A percentile compares a stretch with the other conserved stretches of the same genome.
Evolutionary conservation across 2,329 filamentous ascomycete species (phyloP).

Genomic region (Coniella lustricola): DNA sequence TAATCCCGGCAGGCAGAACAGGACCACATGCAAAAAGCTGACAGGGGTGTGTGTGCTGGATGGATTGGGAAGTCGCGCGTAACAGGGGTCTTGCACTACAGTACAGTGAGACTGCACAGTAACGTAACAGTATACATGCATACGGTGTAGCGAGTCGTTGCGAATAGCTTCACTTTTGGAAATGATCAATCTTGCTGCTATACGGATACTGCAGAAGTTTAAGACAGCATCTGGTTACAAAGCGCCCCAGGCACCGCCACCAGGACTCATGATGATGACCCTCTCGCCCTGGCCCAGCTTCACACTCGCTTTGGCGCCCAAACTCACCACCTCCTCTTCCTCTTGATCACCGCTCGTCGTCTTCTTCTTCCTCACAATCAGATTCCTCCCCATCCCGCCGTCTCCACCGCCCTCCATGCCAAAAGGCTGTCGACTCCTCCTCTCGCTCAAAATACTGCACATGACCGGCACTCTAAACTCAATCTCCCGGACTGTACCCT

Average conservation of each 20-base stretch:
- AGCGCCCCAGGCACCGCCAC: conserved; percentile 54
- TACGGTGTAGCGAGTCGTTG: too few relatives aligned
- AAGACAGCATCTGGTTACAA: not conserved
- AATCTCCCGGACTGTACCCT: conserved; percentile 63
- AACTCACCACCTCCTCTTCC: conserved; percentile 28
- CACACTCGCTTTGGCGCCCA: conserved; percentile 56
- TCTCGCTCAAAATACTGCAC: conserved; percentile 63
- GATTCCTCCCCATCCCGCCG: conserved; percentile 59
- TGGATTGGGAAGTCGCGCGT: too few relatives aligned
- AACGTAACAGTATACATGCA: too few relatives aligned
- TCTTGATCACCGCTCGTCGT: conserved; percentile 6
- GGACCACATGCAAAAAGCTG: too few relatives aligned
- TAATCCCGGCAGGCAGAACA: too few relatives aligned
- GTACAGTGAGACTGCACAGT: too few relatives aligned
- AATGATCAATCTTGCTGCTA: too few relatives aligned
- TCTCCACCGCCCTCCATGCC: conserved; percentile 64
- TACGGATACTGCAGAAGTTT: too few relatives aligned
- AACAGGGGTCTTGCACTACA: too few relatives aligned
- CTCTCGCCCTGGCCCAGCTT: conserved; percentile 51
- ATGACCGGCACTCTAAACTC: conserved; percentile 65
- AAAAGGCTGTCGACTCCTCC: conserved; percentile 64
- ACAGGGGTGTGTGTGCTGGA: too few relatives aligned
- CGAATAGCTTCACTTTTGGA: too few relatives aligned
- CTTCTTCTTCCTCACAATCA: conserved; percentile 47
- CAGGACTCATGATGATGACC: conserved; percentile 55